Base-by-base conservation (phyloP, 768 basidiomycete genomes). In the Mycena venus region DNA sequence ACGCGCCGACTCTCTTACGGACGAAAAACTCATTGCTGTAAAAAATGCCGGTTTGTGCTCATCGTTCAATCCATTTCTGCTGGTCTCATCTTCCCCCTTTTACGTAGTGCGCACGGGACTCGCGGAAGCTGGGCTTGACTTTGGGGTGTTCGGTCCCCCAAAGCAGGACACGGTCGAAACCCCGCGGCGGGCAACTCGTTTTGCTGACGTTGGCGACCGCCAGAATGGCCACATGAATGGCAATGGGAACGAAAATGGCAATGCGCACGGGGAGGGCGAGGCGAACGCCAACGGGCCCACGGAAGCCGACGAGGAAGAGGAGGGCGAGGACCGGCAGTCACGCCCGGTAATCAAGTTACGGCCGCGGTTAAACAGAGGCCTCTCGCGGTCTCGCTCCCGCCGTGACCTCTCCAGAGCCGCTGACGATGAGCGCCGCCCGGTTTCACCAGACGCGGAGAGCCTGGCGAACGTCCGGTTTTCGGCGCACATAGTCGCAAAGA, bases 261-360 rank as follows among this genome's bases (percentile, higher is more conserved):
- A 78, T 29, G 78, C 58, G 10, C 56, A 62, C 12, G 68, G 73
- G 31, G 73, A 76, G 32, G 82, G 79, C n/a, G 84, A 60, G 2
- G 59, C 36, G 12, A 25, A 84, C 23, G 78, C 84, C 27, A 83
- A 81, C 56, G 80, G 69, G n/a, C 73, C 74, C 5, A 80, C 81
- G n/a, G 85, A 83, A 38, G 82, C 74, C 17, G 84, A 84, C 32
- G 87, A 86, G 3, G 88, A 84, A 21, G 89, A 86, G 23, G 87
- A 84, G n/a, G 85, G 83, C 0, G 86, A 85, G 66, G 91, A 90
- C 49, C 88, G 94, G 38, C 81, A 84, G 38, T 89, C 94, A 12
- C 91, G 95, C n/a, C 88, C 92, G 0, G 91, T 96, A 42, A 94
- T 96, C 83, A 95, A 93, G 82, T 86, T 95, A 62, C 91, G 91